A percentile compares a stretch with the other conserved stretches of the same genome.
Conservation (phyloP, 768 basidiomycete species). For the Gautieria morchelliformis region DNA sequence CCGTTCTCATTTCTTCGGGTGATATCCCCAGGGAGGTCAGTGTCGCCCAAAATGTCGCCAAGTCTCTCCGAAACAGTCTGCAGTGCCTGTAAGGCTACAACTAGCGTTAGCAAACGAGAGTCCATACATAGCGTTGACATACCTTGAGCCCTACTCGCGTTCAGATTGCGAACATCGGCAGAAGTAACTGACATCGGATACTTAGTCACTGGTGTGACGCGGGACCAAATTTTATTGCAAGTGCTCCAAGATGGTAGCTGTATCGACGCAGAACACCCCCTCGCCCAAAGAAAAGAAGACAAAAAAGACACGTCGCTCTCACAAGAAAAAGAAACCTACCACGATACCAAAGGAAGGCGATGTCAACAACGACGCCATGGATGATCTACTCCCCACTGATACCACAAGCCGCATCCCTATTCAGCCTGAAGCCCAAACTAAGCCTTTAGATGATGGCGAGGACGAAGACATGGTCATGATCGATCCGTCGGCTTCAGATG, state of each 20-base stretch:
- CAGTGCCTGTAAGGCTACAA: slow-evolving; percentile 14
- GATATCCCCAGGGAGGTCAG: slow-evolving; percentile 18
- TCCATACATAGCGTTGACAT: not conserved
- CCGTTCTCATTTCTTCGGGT: slow-evolving; percentile 41
- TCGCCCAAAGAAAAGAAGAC: slow-evolving; percentile 16
- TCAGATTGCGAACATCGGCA: slow-evolving; percentile 16
- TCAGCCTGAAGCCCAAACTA: not conserved
- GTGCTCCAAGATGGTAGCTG: slow-evolving; percentile 31
- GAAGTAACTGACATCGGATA: not conserved
- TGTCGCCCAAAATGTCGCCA: slow-evolving; percentile 43
- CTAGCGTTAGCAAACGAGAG: not conserved
- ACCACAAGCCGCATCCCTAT: slow-evolving; percentile 13
- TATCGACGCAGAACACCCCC: slow-evolving; percentile 13
- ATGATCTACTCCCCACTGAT: slow-evolving; percentile 7
- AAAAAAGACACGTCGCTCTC: slow-evolving; percentile 34
- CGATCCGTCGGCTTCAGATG: slow-evolving; percentile 32
- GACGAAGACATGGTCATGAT: slow-evolving; percentile 60
- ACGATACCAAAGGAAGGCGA: slow-evolving; percentile 8
- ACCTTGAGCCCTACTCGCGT: slow-evolving; percentile 29
- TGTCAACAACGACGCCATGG: slow-evolving; percentile 25
- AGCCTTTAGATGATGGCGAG: slow-evolving; percentile 13
- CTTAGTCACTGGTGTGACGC: not conserved
- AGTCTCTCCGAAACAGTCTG: slow-evolving; percentile 51
- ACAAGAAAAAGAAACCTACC: slow-evolving; percentile 27
- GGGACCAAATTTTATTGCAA: not conserved